Evolutionary conservation across 2,329 filamentous ascomycete species (phyloP).

Genomic region (Sclerotiophoma versabilis): DNA sequence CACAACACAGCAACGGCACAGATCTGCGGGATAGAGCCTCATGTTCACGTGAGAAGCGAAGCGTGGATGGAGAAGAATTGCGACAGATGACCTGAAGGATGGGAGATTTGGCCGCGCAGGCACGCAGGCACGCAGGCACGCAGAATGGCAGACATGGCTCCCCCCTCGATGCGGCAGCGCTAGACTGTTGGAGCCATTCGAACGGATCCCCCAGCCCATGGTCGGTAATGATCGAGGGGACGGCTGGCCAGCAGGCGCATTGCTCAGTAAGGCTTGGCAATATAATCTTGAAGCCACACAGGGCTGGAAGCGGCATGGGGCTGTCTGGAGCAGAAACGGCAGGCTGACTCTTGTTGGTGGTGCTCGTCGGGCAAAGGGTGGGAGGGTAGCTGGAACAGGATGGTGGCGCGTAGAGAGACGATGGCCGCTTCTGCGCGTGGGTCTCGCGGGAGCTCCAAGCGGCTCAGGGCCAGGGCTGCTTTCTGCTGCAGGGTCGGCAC

Average conservation of each 20-base stretch:
- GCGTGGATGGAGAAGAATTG: background rate
- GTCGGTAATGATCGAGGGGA: background rate
- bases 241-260: slow-evolving; percentile 3
- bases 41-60: slow-evolving; percentile 4
- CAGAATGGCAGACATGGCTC: too few relatives aligned
- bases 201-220: slow-evolving; percentile 6
- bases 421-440: background rate
- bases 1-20: background rate
- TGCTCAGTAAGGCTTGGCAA: slow-evolving; percentile 12
- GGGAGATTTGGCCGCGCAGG: slow-evolving; percentile 10
- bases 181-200: slow-evolving; percentile 3
- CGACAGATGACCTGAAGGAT: background rate
- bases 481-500: background rate
- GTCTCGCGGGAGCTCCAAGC: slow-evolving; percentile 6
- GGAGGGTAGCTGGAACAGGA: slow-evolving; percentile 1
- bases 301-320: slow-evolving; percentile 13
- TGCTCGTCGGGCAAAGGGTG: background rate
- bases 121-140: slow-evolving; percentile 1
- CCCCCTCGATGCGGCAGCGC: background rate
- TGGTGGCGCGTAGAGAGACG: slow-evolving; percentile 4
- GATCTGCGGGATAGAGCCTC: background rate
- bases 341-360: slow-evolving; percentile 1
- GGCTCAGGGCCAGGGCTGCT: slow-evolving; percentile 1
- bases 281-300: slow-evolving; percentile 11
- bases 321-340: slow-evolving; percentile 2